These are phyloP conservation scores for Mucuna pruriens DNA, from an alignment of 306 rosid species.

Conservation along the genomic window DNA sequence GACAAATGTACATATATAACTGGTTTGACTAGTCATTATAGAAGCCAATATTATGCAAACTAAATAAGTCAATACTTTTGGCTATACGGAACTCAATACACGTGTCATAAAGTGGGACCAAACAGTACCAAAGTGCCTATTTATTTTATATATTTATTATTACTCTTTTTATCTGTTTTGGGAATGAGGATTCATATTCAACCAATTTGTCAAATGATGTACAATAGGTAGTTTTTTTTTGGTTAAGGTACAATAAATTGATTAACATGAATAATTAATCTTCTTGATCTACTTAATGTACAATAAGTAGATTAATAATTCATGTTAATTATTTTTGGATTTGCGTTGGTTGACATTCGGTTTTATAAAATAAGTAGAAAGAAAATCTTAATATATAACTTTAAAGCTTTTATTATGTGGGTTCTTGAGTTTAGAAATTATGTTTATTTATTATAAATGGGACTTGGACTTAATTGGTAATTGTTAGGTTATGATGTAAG, in stretches of 20 bases:
- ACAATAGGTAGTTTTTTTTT: neutral
- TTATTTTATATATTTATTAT: neutral
- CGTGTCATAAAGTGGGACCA: neutral
- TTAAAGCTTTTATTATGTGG: neutral
- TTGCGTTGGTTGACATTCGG: neutral
- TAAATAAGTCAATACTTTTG: neutral
- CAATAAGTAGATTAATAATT: neutral
- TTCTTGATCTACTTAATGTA: too few relatives aligned
- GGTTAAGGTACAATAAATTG: too few relatives aligned
- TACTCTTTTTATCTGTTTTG: neutral
- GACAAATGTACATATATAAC: neutral
- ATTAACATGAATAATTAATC: too few relatives aligned
- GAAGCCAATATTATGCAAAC: neutral
- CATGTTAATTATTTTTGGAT: neutral
- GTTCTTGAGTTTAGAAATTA: neutral
- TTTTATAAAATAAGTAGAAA: neutral
- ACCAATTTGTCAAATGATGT: neutral
- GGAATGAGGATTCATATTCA: neutral
- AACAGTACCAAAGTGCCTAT: neutral
- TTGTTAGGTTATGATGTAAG: neutral
- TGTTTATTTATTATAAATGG: neutral
- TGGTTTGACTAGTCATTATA: neutral
- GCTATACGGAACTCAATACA: neutral
- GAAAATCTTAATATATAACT: neutral
- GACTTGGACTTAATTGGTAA: neutral